Percentiles rank a stretch among this genome's conserved stretches.
These are phyloP conservation scores for Cryptosporidium meleagridis DNA, from an alignment of 169 alveolate genomes.

Conservation along the genomic window DNA sequence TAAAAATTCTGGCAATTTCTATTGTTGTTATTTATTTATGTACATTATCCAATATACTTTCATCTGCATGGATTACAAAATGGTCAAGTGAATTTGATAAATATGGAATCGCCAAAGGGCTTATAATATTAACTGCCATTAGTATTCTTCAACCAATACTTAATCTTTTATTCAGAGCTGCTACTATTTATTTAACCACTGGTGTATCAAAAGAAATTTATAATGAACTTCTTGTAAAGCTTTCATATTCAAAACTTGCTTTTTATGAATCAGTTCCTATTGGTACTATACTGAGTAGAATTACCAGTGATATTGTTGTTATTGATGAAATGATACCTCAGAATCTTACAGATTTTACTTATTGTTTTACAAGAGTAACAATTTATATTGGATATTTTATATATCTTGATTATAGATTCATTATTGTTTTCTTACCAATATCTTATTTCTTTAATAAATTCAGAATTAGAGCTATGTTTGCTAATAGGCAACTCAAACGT, in stretches of 20 bases:
- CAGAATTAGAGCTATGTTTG: conserved; percentile 25
- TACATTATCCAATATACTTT: conserved; percentile 6
- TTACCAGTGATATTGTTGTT: conserved; percentile 72
- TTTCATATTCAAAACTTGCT: conserved; percentile 32
- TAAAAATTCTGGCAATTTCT: not conserved
- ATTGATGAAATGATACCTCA: conserved; percentile 75
- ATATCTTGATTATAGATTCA: conserved; percentile 38
- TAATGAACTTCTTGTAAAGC: conserved; percentile 48
- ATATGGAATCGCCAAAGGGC: conserved; percentile 9
- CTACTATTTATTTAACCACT: conserved; percentile 25
- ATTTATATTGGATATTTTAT: conserved; percentile 64
- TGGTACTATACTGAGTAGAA: conserved; percentile 75
- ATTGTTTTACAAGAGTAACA: conserved; percentile 24
- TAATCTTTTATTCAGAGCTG: conserved; percentile 12
- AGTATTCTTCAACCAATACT: conserved; percentile 55
- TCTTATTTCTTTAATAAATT: conserved; percentile 19
- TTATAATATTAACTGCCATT: conserved; percentile 5
- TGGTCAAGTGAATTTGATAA: conserved; percentile 41
- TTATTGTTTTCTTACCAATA: conserved; percentile 10
- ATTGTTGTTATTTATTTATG: conserved; percentile 18
- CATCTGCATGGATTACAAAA: conserved; percentile 51
- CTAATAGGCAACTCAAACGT: conserved; percentile 58
- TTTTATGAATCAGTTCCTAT: conserved; percentile 76
- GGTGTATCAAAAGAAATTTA: conserved; percentile 31
- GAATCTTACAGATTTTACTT: conserved; percentile 39